These are phyloP conservation scores for Tuber borchii DNA, from an alignment of 495 filamentous ascomycete species.

Conservation along the genomic window DNA sequence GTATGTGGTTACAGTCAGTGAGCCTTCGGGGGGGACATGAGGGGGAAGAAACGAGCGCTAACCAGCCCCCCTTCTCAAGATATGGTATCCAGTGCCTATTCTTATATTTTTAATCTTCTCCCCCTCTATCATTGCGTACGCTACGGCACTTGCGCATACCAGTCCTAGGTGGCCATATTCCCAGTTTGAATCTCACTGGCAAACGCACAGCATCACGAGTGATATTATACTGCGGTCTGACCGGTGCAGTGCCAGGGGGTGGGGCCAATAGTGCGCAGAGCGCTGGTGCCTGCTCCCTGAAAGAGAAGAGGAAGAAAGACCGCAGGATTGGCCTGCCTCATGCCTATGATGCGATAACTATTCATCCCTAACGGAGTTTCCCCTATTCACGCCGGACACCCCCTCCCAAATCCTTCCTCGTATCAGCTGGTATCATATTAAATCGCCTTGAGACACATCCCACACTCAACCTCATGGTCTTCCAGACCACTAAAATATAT, in stretches of 20 bases:
- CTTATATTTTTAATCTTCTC: too few species aligned
- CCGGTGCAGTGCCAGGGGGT: neutral
- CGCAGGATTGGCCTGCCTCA: neutral
- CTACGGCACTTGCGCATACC: too few species aligned
- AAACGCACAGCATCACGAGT: neutral
- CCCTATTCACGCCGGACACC: neutral
- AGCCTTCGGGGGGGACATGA: too few species aligned
- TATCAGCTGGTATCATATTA: neutral
- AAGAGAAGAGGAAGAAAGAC: too few species aligned
- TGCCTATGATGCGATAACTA: neutral
- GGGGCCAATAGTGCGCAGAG: neutral
- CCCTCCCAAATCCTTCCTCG: neutral
- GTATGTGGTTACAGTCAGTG: too few species aligned
- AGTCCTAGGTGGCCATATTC: too few species aligned
- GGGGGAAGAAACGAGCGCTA: too few species aligned
- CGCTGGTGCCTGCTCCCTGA: neutral
- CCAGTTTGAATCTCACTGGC: too few species aligned
- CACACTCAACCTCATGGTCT: neutral
- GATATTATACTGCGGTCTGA: neutral
- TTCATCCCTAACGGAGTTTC: neutral
- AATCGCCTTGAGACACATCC: neutral
- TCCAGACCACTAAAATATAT: neutral
- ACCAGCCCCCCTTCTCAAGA: too few species aligned
- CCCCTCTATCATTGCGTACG: too few species aligned
- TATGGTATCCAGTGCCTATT: too few species aligned